A percentile compares a stretch with the other conserved stretches of the same genome.
These are phyloP conservation scores for Glomus cerebriforme DNA, from an alignment of 192 early-diverging fungal genomes.

Conservation along the genomic window DNA sequence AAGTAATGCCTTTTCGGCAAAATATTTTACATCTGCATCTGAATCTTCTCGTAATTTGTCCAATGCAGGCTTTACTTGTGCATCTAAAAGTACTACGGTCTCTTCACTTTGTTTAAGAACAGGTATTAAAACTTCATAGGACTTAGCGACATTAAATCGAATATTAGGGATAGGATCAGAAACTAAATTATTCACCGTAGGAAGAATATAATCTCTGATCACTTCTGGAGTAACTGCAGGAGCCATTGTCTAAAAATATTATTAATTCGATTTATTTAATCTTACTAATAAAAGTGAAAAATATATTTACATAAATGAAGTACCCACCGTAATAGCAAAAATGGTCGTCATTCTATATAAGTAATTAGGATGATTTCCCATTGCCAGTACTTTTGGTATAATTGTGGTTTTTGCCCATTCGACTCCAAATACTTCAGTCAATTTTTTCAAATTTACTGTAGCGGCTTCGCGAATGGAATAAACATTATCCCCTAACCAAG, in stretches of 20 bases:
- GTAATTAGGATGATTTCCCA: slow-evolving; percentile 92
- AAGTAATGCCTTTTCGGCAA: slow-evolving; percentile 75
- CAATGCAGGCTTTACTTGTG: slow-evolving; percentile 81
- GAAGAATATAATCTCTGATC: slow-evolving; percentile 86
- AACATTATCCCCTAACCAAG: slow-evolving; percentile 96
- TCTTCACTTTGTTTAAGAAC: slow-evolving; percentile 69
- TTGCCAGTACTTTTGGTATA: slow-evolving; percentile 90
- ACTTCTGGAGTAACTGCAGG: slow-evolving; percentile 85
- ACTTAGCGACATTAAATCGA: slow-evolving; percentile 98
- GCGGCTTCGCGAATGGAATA: slow-evolving; percentile 98
- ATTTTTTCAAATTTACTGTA: slow-evolving; percentile 88
- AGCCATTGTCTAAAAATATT: slow-evolving; percentile 70
- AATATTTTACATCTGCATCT: slow-evolving; percentile 95
- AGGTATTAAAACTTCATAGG: slow-evolving; percentile 81
- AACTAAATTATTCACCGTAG: slow-evolving; percentile 80
- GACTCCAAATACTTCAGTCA: slow-evolving; percentile 98
- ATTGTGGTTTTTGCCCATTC: slow-evolving; percentile 96
- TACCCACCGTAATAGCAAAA: slow-evolving; percentile 88
- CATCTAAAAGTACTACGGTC: slow-evolving; percentile 59
- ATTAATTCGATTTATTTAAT: slow-evolving; percentile 9
- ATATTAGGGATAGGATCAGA: slow-evolving; percentile 98
- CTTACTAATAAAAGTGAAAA: slow-evolving; percentile 1
- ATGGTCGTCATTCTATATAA: slow-evolving; percentile 98
- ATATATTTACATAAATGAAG: not conserved
- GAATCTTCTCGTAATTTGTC: slow-evolving; percentile 82